These are phyloP conservation scores for Plasmopara viticola DNA, from an alignment of 352 stramenopile species.

Conservation along the genomic window DNA sequence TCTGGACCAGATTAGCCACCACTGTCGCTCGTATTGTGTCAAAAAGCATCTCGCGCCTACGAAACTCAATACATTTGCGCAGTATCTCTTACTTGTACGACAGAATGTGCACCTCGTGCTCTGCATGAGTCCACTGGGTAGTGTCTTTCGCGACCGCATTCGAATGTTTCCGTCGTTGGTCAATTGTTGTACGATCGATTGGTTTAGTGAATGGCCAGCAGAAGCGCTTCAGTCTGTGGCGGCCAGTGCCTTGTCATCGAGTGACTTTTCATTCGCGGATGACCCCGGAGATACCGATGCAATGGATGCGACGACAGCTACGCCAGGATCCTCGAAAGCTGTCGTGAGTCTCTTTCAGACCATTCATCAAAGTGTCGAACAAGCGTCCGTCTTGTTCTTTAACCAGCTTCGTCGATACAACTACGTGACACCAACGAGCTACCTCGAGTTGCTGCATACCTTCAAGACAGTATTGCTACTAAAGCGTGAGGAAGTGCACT, in stretches of 20 bases:
- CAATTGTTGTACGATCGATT: conserved; percentile 87
- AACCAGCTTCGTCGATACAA: conserved; percentile 86
- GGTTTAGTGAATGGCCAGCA: conserved; percentile 84
- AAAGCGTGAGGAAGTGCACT: conserved; percentile 87
- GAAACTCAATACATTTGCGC: conserved; percentile 92
- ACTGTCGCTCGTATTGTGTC: conserved; percentile 85
- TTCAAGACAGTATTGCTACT: conserved; percentile 88
- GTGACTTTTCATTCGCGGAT: conserved; percentile 56
- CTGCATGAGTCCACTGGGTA: conserved; percentile 89
- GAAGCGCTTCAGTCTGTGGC: conserved; percentile 80
- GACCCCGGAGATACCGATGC: conserved; percentile 17
- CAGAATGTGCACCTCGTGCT: conserved; percentile 91
- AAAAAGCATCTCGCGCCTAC: conserved; percentile 89
- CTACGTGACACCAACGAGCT: conserved; percentile 93
- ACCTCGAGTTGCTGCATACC: conserved; percentile 90
- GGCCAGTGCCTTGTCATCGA: conserved; percentile 29
- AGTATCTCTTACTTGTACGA: conserved; percentile 90
- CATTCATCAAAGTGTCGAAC: conserved; percentile 89
- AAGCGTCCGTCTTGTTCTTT: conserved; percentile 76
- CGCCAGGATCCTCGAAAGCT: conserved; percentile 12
- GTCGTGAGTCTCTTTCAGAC: conserved; percentile 79
- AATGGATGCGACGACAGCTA: conserved; percentile 10
- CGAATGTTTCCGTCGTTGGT: conserved; percentile 88
- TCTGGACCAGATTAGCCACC: conserved; percentile 87
- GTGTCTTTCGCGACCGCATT: conserved; percentile 87